Evolutionary conservation across 2,329 filamentous ascomycete genomes (phyloP).

Genomic region (Ophiostoma pallidulum): DNA sequence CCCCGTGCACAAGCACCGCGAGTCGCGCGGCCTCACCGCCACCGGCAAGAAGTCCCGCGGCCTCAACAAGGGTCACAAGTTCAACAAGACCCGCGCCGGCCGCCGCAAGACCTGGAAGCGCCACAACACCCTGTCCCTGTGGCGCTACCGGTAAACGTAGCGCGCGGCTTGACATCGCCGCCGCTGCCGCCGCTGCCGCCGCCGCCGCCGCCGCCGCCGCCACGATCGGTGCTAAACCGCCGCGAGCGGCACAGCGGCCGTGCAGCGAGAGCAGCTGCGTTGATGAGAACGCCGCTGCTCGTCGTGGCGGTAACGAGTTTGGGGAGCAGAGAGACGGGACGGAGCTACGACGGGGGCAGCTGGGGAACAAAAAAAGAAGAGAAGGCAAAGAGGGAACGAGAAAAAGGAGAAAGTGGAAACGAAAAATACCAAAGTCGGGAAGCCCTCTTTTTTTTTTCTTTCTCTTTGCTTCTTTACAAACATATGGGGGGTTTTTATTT

Average conservation of each 20-base stretch:
- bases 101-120: conserved; percentile 99
- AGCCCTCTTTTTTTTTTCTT: not conserved
- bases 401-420: too few relatives aligned
- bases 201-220: too few relatives aligned
- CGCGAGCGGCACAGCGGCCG: conserved; percentile 5
- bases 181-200: not conserved
- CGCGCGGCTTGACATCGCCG: not conserved
- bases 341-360: too few relatives aligned
- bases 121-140: conserved; percentile 98
- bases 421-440: too few relatives aligned
- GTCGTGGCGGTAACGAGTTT: conserved; percentile 8
- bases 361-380: too few relatives aligned
- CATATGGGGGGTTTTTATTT: too few relatives aligned
- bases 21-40: conserved; percentile 90
- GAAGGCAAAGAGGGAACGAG: too few relatives aligned
- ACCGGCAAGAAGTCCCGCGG: conserved; percentile 99
- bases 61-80: conserved; percentile 98
- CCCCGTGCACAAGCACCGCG: conserved; percentile 99
- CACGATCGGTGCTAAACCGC: too few relatives aligned
- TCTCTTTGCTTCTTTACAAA: too few relatives aligned
- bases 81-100: conserved; percentile 96
- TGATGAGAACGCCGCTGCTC: conserved; percentile 13
- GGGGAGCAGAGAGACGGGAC: too few relatives aligned
- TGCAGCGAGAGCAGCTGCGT: conserved; percentile 10
- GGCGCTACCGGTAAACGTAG: conserved; percentile 81